Evolutionary conservation across 2,329 filamentous ascomycete species (phyloP), one percentile per base, ranked within the genome.

Genomic region (Dothideomycetes sp.): DNA sequence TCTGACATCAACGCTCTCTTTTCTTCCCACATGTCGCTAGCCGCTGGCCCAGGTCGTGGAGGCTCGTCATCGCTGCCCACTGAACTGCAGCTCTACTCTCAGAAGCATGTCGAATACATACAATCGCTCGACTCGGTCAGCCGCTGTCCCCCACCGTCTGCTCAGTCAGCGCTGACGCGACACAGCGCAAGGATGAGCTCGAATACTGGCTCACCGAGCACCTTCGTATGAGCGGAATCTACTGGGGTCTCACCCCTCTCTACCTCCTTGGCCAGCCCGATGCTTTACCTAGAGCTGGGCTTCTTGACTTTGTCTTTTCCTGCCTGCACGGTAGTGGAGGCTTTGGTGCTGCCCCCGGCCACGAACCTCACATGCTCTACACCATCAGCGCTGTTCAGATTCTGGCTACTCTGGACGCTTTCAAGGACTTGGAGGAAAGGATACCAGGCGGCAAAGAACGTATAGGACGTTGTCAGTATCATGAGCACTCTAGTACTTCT

Each of bases 201-300:
- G 87, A 95, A 62, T 98, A 96, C 68, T 95, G 89, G 83, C 72
- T 96, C 58, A 98, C 91, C 11, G 89, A 98, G 64, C 91, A 98
- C 61, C 73, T 98, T 51, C 86, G 91, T 46, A 74, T 98, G 44
- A 95, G 91, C 60, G 91, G 91, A 31, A 76, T 98, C 33, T 98
- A 98, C 64, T 98, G 91, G 91, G 91, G 91, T 11, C 66, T 98
- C 43, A 91, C 81, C 5, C 82, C 89, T 5, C 74, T 96, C 28
- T 83, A 94, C 67, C 73, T 96, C 19, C 77, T 98, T 45, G 76
- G 80, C 34, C 80, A 75, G 42, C 85, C 88, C 1, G 78, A 93
- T 47, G 86, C 82, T 3, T 74, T 98, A 8, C 82, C 89, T 9
- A 78, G 84, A 40, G 71, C 80, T 39, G 78, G 84, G 47, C 83